Percentiles rank a stretch among this genome's conserved stretches.
Evolutionary conservation across 1,284 basidiomycete species (phyloP).

Genomic region (Boletellus sp.): DNA sequence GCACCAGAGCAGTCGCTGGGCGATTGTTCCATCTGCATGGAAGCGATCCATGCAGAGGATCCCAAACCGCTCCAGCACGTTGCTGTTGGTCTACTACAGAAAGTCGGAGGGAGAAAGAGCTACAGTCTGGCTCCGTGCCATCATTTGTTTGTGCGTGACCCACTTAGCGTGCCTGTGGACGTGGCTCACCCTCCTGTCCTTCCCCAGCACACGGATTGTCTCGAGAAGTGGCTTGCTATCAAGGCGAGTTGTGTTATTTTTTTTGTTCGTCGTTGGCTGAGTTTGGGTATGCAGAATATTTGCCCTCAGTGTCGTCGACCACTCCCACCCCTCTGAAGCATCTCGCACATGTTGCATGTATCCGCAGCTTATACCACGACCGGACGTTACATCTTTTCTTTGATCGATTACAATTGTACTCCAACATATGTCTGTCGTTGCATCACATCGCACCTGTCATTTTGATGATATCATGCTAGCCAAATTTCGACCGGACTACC

Average conservation of each 20-base stretch:
- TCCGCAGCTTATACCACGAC: background rate
- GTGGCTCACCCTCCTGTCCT: background rate
- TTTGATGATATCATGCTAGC: constrained; percentile 36
- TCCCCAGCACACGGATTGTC: constrained; percentile 75
- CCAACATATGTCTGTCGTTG: constrained; percentile 2
- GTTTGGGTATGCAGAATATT: constrained; percentile 56
- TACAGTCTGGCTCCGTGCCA: constrained; percentile 88
- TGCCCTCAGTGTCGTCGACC: constrained; percentile 85
- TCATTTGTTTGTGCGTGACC: constrained; percentile 75
- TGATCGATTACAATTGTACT: constrained; percentile 9
- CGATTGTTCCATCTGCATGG: constrained; percentile 91
- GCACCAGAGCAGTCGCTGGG: constrained; percentile 69
- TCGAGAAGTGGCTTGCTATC: constrained; percentile 86
- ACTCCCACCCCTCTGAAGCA: constrained; percentile 62
- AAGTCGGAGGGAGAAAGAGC: constrained; percentile 47
- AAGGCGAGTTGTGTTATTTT: constrained; percentile 51
- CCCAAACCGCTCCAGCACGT: constrained; percentile 34
- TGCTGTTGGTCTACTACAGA: constrained; percentile 34
- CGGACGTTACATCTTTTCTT: background rate
- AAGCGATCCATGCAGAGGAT: constrained; percentile 66
- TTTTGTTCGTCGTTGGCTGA: background rate
- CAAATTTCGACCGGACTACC: constrained; percentile 72
- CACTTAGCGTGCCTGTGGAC: background rate
- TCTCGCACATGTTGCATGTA: constrained; percentile 5
- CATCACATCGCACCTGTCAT: constrained; percentile 1